These are phyloP conservation scores for Penicillium sp. DNA, from an alignment of 2,329 filamentous ascomycete genomes.

Conservation along the genomic window DNA sequence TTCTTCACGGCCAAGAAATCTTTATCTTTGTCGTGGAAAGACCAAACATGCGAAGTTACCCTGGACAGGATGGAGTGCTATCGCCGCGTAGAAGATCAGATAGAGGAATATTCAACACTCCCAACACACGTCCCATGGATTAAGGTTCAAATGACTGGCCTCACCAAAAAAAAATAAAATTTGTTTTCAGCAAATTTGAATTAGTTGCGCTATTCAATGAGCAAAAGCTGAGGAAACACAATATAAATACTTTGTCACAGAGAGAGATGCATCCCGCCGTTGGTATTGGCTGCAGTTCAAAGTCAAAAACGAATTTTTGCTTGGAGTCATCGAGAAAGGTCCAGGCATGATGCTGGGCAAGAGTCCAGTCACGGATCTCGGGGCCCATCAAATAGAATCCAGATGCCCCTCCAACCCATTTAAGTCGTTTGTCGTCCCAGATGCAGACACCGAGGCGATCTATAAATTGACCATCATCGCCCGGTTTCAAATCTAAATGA, in stretches of 20 bases:
- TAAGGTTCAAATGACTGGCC: no score
- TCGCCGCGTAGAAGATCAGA: no score
- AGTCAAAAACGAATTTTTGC: neutral
- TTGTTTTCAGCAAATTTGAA: neutral
- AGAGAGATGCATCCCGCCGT: neutral
- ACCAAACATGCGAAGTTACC: neutral
- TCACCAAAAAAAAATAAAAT: neutral
- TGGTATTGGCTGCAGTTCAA: neutral
- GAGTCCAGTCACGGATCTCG: neutral
- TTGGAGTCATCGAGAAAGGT: neutral
- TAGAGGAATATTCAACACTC: no score
- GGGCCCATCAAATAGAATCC: neutral
- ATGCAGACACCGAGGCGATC: constrained; percentile 9
- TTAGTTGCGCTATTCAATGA: neutral
- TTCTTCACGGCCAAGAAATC: neutral
- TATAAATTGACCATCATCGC: neutral
- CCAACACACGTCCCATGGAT: no score
- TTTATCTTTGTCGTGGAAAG: neutral
- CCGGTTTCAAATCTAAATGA: neutral
- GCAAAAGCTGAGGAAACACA: neutral
- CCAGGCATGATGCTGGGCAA: neutral
- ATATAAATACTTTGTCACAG: neutral
- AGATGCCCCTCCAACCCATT: neutral
- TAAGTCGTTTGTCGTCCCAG: neutral
- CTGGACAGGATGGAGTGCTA: no score